Evolutionary conservation across 108 stramenopile genomes (phyloP).

Genomic region (Skeletonema tropicum): DNA sequence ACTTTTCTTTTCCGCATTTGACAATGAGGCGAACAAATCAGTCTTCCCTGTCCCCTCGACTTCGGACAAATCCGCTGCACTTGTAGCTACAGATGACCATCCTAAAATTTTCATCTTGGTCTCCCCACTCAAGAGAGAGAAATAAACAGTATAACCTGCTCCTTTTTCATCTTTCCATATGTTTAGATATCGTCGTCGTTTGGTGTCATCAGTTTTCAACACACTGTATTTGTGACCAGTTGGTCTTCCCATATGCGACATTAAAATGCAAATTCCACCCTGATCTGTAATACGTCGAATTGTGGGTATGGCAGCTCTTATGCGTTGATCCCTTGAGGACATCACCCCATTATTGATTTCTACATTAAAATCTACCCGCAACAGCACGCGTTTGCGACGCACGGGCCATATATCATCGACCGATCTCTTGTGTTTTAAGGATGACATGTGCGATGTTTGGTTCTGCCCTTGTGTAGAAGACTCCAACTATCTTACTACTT

Average conservation of each 20-base stretch:
- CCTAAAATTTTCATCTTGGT: slow-evolving; percentile 45
- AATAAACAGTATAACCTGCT: slow-evolving; percentile 46
- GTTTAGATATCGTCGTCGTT: slow-evolving; percentile 39
- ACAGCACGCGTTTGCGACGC: slow-evolving; percentile 57
- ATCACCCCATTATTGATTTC: slow-evolving; percentile 70
- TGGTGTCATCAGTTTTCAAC: slow-evolving; percentile 6
- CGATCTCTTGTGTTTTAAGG: slow-evolving; percentile 42
- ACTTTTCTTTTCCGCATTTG: slow-evolving; percentile 28
- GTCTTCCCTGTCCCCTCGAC: slow-evolving; percentile 36
- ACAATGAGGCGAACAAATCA: slow-evolving; percentile 41
- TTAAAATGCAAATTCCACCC: slow-evolving; percentile 75
- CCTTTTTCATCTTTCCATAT: slow-evolving; percentile 62
- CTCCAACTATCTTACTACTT: no score
- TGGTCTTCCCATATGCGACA: slow-evolving; percentile 89
- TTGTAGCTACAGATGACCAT: slow-evolving; percentile 39
- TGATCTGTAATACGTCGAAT: slow-evolving; percentile 64
- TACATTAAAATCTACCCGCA: slow-evolving; percentile 90
- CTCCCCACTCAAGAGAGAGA: slow-evolving; percentile 29
- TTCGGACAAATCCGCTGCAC: slow-evolving; percentile 5
- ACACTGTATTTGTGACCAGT: slow-evolving; percentile 47
- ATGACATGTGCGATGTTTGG: slow-evolving; percentile 16
- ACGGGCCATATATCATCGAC: slow-evolving; percentile 45
- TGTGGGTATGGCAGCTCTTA: slow-evolving; percentile 84
- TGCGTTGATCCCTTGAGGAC: slow-evolving; percentile 80
- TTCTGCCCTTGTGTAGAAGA: no score